These are phyloP conservation scores for Cutaneotrichosporon sp. DNA, from an alignment of 1,284 basidiomycete genomes.

Conservation along the genomic window DNA sequence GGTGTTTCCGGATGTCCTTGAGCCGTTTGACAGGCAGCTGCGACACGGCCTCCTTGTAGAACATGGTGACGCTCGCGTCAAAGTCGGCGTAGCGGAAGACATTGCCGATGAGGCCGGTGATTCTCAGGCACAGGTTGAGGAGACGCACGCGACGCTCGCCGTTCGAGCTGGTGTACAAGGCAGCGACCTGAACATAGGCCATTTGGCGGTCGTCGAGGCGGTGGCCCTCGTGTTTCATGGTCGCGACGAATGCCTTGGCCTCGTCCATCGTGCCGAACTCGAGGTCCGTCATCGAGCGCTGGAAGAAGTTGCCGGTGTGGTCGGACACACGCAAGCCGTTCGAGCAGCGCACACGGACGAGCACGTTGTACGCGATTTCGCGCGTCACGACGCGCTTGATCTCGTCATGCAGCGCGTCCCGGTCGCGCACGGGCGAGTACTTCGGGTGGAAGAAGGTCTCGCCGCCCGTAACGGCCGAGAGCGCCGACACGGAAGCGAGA, in stretches of 20 bases:
- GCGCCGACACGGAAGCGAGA: slow-evolving; percentile 77
- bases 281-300: slow-evolving; percentile 72
- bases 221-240: slow-evolving; percentile 63
- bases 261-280: slow-evolving; percentile 80
- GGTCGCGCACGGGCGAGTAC: slow-evolving; percentile 74
- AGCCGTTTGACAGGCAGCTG: slow-evolving; percentile 66
- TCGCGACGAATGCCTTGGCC: slow-evolving; percentile 73
- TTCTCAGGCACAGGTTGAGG: slow-evolving; percentile 79
- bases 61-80: slow-evolving; percentile 75
- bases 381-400: slow-evolving; percentile 70
- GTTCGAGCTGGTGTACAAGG: slow-evolving; percentile 77
- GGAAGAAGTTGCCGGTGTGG: slow-evolving; percentile 80
- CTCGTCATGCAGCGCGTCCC: slow-evolving; percentile 68
- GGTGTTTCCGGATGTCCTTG: slow-evolving; percentile 73
- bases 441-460: slow-evolving; percentile 91
- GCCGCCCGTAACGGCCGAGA: slow-evolving; percentile 82
- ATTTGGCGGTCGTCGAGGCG: slow-evolving; percentile 72
- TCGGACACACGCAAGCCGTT: slow-evolving; percentile 73
- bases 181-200: slow-evolving; percentile 85
- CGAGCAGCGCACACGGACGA: slow-evolving; percentile 81
- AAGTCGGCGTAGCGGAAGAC: slow-evolving; percentile 92
- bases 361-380: slow-evolving; percentile 78
- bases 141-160: slow-evolving; percentile 85
- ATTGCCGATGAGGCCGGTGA: slow-evolving; percentile 81
- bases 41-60: slow-evolving; percentile 76